Percentiles rank a stretch among this genome's conserved stretches.
Evolutionary conservation across 108 stramenopile species (phyloP).

Genomic region (Conticribra guillardii): DNA sequence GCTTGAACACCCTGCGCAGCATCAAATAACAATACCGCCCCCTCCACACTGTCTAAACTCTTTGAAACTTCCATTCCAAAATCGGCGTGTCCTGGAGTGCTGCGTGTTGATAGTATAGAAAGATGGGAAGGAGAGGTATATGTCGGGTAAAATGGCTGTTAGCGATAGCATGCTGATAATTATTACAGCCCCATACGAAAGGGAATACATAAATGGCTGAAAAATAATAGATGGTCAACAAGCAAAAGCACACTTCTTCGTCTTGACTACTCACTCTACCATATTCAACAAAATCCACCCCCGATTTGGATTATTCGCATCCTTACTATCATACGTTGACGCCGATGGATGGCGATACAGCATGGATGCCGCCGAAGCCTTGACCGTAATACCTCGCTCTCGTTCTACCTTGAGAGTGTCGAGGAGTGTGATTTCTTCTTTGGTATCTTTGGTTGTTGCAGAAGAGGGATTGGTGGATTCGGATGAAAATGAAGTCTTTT

Average conservation of each 20-base stretch:
- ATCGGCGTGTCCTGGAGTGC: constrained; percentile 96
- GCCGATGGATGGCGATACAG: constrained; percentile 85
- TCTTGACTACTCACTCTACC: constrained; percentile 81
- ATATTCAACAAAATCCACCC: constrained; percentile 88
- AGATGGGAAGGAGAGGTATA: too few relatives aligned
- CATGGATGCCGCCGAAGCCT: constrained; percentile 97
- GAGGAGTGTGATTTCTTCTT: constrained; percentile 91
- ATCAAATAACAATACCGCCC: constrained; percentile 93
- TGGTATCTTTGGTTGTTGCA: constrained; percentile 30
- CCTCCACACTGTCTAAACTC: constrained; percentile 93
- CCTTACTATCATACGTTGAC: constrained; percentile 48
- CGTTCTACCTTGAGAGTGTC: constrained; percentile 95
- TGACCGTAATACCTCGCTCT: constrained; percentile 98
- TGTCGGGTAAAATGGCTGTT: too few relatives aligned
- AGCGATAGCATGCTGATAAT: too few relatives aligned
- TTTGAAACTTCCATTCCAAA: constrained; percentile 94
- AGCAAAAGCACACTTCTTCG: too few relatives aligned
- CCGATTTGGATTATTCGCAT: not conserved
- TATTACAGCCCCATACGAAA: too few relatives aligned
- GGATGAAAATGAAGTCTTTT: not conserved
- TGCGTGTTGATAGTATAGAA: too few relatives aligned
- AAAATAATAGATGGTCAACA: too few relatives aligned
- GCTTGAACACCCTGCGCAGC: constrained; percentile 97
- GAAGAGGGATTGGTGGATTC: not conserved
- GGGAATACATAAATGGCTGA: too few relatives aligned